phyloP scores from a whole-genome alignment of 225 moss, liverwort and hornwort genomes.

The Neckera pumila region DNA sequence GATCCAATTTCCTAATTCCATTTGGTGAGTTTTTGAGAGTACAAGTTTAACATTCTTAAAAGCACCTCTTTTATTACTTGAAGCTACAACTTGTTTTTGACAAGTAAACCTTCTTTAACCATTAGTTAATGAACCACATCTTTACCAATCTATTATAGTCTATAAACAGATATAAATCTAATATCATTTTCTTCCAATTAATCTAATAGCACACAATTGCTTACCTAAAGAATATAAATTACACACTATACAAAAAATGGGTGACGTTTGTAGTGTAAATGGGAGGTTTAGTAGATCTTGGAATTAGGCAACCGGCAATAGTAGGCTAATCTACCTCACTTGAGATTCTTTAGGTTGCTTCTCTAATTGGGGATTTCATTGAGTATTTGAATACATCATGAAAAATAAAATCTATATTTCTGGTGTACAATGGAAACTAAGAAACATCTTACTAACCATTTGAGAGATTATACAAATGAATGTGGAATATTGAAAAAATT shows the following conservation, averaged over 20 bases:
- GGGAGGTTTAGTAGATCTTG: no score
- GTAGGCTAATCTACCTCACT: not conserved
- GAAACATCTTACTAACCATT: not conserved
- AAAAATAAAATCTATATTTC: not conserved
- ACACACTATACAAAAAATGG: rapidly evolving
- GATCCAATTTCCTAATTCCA: rapidly evolving
- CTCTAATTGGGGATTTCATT: not conserved
- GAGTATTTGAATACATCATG: not conserved
- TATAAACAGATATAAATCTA: not conserved
- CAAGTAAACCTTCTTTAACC: not conserved
- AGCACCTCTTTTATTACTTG: rapidly evolving
- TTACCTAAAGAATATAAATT: not conserved
- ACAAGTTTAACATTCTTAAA: not conserved
- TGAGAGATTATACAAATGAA: not conserved
- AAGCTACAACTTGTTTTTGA: not conserved
- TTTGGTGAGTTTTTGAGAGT: not conserved
- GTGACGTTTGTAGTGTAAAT: rapidly evolving
- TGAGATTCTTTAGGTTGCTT: no score
- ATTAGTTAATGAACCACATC: not conserved
- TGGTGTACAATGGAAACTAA: not conserved
- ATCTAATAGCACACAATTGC: not conserved
- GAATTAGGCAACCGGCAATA: not conserved
- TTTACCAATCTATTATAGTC: not conserved
- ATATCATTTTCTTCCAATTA: not conserved
- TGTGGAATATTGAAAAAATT: no score